Base-by-base conservation (phyloP, 192 early-diverging fungal species). In the Linnemannia exigua region DNA sequence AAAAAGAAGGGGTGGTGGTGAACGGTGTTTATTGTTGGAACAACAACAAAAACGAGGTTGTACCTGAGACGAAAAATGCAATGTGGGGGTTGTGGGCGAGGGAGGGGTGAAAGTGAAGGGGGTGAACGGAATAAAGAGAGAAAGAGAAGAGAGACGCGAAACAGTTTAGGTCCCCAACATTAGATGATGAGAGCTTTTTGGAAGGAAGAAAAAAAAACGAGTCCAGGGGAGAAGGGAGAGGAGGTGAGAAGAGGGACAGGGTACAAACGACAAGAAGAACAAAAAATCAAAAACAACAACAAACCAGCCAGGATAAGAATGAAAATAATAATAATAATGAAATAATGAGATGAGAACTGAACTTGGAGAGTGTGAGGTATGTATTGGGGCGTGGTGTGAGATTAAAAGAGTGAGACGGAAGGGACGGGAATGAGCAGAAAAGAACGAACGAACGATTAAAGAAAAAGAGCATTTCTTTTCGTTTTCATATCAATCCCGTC, bases 131-230 rank as follows among this genome's bases (percentile, higher is more conserved):
- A n/a, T n/a, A n/a, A 31, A 20, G 25, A 48, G 33, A 22, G 50
- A 48, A 17, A 35, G 50, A 31, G 11, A 54, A 33, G 31, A 16
- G 48, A 50, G 31, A 44, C 25, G 37, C 41, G 41, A 72, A 48
- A 72, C 70, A 48, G 46, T 33, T 41, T 38, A 41, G 58, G 58
- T 31, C 58, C 58, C 58, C 58, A 63, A 63, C 58, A 63, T 63
- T 63, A 63, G 58, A 63, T 47, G 70, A 48, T 16, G 41, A 72
- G 38, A 72, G 70, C 28, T 72, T 25, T 47, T 41, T 17, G 46
- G 9, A 48, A n/a, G 46, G 31, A 31, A 16, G 31, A 72, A 46
- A 47, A 72, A 47, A 50, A 28, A 15, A 63, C 58, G 28, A 25
- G 58, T 63, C 58, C 58, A 63, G 58, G 28, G 58, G 58, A 61